These are phyloP conservation scores for Trichosanthes cucumerina DNA, from an alignment of 306 rosid species.

Conservation along the genomic window DNA sequence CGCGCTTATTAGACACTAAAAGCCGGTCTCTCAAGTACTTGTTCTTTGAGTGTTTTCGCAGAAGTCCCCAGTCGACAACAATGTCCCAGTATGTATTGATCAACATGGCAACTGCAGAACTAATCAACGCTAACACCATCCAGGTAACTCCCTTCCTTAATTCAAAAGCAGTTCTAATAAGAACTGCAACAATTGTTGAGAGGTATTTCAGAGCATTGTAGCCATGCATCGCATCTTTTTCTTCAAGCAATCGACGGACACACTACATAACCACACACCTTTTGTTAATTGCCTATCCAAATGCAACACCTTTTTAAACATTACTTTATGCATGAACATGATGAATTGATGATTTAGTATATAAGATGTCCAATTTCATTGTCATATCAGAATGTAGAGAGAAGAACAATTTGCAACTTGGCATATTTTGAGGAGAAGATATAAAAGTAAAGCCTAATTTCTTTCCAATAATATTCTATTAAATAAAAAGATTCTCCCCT, in stretches of 20 bases:
- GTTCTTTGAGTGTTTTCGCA: conserved; percentile 40
- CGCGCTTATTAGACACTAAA: conserved; percentile 28
- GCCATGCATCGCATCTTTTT: conserved; percentile 55
- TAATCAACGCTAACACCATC: conserved; percentile 28
- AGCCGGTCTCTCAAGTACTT: conserved; percentile 69
- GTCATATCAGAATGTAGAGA: not conserved
- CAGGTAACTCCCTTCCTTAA: conserved; percentile 18
- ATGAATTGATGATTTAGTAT: not conserved
- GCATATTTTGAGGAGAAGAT: not conserved
- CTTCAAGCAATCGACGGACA: conserved; percentile 41
- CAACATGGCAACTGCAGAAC: conserved; percentile 37
- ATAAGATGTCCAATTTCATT: not conserved
- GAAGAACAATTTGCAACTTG: not conserved
- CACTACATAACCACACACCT: conserved; percentile 23
- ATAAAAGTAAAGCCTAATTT: not conserved
- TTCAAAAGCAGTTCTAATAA: conserved; percentile 34
- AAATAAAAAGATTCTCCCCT: not conserved
- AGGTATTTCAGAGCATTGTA: conserved; percentile 46
- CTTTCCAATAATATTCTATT: not conserved
- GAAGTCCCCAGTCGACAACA: conserved; percentile 62
- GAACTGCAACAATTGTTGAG: conserved; percentile 42
- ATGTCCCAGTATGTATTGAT: conserved; percentile 55
- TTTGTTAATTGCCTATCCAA: not conserved
- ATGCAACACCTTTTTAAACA: not conserved
- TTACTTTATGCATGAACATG: not conserved